phyloP scores from a whole-genome alignment of 176 grass and related monocot genomes.

The Themeda triandra region DNA sequence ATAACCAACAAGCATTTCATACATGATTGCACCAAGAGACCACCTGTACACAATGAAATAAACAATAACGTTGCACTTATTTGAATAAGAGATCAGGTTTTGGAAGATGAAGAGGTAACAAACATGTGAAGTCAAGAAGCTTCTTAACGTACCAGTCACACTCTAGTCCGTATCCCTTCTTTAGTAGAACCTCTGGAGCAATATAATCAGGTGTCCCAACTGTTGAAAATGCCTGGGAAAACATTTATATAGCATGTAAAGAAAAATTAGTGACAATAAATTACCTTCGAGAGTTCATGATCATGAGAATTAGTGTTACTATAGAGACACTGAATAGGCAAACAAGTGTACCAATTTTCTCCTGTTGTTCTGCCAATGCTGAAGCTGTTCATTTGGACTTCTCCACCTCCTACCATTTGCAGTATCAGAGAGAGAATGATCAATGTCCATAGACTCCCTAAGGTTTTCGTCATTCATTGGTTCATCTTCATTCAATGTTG shows the following conservation, averaged over 20 bases:
- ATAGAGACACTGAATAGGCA: constrained; percentile 1
- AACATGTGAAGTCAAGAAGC: neutral
- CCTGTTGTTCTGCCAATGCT: constrained; percentile 68
- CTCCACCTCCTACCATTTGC: constrained; percentile 42
- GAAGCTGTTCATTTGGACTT: constrained; percentile 55
- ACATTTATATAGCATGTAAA: constrained; percentile 2
- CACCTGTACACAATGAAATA: constrained; percentile 47
- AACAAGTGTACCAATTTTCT: constrained; percentile 45
- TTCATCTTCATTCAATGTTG: constrained; percentile 79
- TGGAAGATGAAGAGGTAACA: neutral
- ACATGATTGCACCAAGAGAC: constrained; percentile 88
- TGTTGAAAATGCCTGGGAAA: constrained; percentile 69
- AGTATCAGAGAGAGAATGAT: constrained; percentile 33
- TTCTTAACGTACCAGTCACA: constrained; percentile 63
- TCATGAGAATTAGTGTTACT: neutral
- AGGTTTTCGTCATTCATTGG: constrained; percentile 68
- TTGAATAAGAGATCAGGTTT: constrained; percentile 3
- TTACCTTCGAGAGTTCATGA: constrained; percentile 18
- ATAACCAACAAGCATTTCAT: constrained; percentile 85
- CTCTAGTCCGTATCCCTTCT: constrained; percentile 78
- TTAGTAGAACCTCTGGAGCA: constrained; percentile 74
- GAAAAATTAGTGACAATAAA: neutral
- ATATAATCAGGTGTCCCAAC: constrained; percentile 86
- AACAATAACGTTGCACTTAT: constrained; percentile 17
- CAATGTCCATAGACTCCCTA: constrained; percentile 77